Evolutionary conservation across 495 filamentous ascomycete species (phyloP).

Genomic region (Tuber brumale): DNA sequence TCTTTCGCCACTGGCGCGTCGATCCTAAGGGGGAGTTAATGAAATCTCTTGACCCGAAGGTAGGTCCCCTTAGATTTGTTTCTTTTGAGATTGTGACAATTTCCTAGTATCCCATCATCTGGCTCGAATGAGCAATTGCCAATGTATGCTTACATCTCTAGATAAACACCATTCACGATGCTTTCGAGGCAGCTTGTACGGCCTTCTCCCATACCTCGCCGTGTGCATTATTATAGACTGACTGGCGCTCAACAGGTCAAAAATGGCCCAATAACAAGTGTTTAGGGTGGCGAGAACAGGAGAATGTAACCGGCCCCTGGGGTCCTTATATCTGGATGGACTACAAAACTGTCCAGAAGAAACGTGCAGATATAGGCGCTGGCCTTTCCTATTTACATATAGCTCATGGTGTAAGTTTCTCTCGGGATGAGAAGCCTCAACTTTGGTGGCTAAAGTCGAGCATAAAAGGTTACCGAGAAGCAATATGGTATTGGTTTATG

Average conservation of each 20-base stretch:
- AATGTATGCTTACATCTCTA: slow-evolving; percentile 21
- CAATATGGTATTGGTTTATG: slow-evolving; percentile 84
- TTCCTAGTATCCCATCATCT: neutral
- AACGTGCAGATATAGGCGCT: slow-evolving; percentile 77
- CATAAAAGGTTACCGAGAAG: neutral
- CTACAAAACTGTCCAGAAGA: slow-evolving; percentile 69
- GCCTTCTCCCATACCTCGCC: neutral
- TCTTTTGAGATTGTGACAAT: neutral
- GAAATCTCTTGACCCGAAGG: slow-evolving; percentile 65
- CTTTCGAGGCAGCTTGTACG: slow-evolving; percentile 34
- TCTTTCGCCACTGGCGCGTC: slow-evolving; percentile 80
- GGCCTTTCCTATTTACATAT: slow-evolving; percentile 76
- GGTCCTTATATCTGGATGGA: slow-evolving; percentile 78
- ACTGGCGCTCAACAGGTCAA: slow-evolving; percentile 4
- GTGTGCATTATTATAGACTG: slow-evolving; percentile 1
- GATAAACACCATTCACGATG: slow-evolving; percentile 37
- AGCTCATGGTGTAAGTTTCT: slow-evolving; percentile 36
- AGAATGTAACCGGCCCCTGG: slow-evolving; percentile 65
- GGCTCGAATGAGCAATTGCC: slow-evolving; percentile 5
- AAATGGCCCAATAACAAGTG: slow-evolving; percentile 57
- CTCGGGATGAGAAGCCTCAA: neutral
- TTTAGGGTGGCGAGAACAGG: slow-evolving; percentile 75
- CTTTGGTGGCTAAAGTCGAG: neutral
- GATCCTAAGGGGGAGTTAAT: slow-evolving; percentile 59
- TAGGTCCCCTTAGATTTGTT: slow-evolving; percentile 41